phyloP scores from a whole-genome alignment of 768 basidiomycete species.

The Pleurotus citrinopileatus region DNA sequence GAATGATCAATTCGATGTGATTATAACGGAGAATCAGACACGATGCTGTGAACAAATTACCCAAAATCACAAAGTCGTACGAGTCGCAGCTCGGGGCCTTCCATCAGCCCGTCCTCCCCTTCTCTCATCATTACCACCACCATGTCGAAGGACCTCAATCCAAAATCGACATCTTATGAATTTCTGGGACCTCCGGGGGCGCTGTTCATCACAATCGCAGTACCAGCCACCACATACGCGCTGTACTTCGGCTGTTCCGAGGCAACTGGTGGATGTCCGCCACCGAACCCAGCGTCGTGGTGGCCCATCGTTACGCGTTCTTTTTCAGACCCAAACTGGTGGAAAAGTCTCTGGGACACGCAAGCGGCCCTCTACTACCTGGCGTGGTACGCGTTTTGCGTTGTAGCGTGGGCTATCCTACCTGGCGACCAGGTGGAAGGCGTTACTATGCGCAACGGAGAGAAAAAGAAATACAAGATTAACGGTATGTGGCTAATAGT shows the following conservation, averaged over 20 bases:
- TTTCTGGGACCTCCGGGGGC: slow-evolving; percentile 84
- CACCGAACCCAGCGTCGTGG: slow-evolving; percentile 29
- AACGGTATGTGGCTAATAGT: slow-evolving; percentile 62
- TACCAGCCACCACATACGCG: slow-evolving; percentile 69
- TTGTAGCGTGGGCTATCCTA: slow-evolving; percentile 76
- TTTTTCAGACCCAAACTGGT: slow-evolving; percentile 54
- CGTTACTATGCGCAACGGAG: slow-evolving; percentile 68
- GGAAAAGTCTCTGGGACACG: slow-evolving; percentile 79
- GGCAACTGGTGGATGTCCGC: slow-evolving; percentile 65
- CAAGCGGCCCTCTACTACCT: slow-evolving; percentile 75
- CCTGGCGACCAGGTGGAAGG: slow-evolving; percentile 76
- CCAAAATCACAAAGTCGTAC: slow-evolving; percentile 3
- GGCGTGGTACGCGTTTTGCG: slow-evolving; percentile 88
- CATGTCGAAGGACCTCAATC: slow-evolving; percentile 43
- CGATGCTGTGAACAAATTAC: background rate
- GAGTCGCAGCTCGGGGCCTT: background rate
- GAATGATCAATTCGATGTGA: background rate
- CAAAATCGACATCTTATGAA: slow-evolving; percentile 71
- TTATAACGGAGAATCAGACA: slow-evolving; percentile 1
- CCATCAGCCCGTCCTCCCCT: background rate
- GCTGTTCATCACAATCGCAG: slow-evolving; percentile 61
- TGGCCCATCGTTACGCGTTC: slow-evolving; percentile 44
- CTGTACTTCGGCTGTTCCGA: slow-evolving; percentile 82
- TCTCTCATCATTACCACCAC: slow-evolving; percentile 1
- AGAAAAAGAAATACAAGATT: slow-evolving; percentile 84